These are phyloP conservation scores for Physcomitrium patens DNA, from an alignment of 225 moss, liverwort and hornwort species.

Conservation along the genomic window DNA sequence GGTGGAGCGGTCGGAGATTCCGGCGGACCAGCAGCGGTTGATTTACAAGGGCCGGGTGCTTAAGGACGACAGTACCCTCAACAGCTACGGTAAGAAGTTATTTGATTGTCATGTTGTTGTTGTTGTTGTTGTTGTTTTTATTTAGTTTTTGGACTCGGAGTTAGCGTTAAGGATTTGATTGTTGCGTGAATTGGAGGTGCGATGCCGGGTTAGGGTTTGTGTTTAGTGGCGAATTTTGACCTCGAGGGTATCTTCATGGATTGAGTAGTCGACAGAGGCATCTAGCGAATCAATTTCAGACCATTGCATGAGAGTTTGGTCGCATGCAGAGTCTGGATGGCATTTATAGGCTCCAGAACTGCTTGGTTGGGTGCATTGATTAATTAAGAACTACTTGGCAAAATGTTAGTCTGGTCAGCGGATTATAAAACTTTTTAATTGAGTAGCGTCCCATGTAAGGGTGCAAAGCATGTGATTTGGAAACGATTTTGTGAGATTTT, in stretches of 20 bases:
- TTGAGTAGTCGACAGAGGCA: background rate
- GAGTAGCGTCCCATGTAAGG: too few species aligned
- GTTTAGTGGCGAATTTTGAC: background rate
- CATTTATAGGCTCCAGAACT: too few species aligned
- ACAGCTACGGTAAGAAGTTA: conserved; percentile 74
- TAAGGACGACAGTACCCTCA: conserved; percentile 83
- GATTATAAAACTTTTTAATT: too few species aligned
- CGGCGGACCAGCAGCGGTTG: conserved; percentile 93
- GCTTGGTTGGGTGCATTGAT: too few species aligned
- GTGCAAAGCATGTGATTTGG: too few species aligned
- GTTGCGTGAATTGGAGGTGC: background rate
- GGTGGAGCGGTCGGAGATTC: conserved; percentile 91
- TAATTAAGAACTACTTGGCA: too few species aligned
- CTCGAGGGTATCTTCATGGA: background rate
- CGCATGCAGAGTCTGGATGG: too few species aligned
- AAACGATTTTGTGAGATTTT: too few species aligned
- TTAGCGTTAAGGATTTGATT: background rate
- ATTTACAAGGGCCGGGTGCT: conserved; percentile 97
- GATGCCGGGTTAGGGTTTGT: conserved; percentile 38
- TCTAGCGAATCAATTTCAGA: conserved; percentile 12
- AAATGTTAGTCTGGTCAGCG: too few species aligned
- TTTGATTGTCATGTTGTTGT: background rate
- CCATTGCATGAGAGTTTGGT: background rate
- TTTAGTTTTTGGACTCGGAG: too few species aligned
- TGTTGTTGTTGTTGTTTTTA: background rate